These are phyloP conservation scores for Pythium sp. DNA, from an alignment of 352 stramenopile species.

Conservation along the genomic window DNA sequence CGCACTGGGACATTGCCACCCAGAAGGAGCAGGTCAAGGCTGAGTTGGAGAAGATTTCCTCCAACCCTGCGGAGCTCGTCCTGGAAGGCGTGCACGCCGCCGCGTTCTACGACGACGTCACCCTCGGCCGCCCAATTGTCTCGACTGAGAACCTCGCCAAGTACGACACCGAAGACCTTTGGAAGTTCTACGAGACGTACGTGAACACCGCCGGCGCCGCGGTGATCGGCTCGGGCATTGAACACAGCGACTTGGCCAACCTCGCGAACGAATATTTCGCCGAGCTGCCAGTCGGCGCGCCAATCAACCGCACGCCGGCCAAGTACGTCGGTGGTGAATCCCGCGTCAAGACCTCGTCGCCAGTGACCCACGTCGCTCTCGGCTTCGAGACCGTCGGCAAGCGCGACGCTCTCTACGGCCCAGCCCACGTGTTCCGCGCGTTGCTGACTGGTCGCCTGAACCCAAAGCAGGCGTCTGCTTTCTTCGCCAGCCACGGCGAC, in stretches of 20 bases:
- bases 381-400: slow-evolving; percentile 59
- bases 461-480: slow-evolving; percentile 58
- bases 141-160: slow-evolving; percentile 53
- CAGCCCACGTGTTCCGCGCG: slow-evolving; percentile 65
- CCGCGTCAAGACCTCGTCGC: slow-evolving; percentile 55
- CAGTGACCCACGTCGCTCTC: slow-evolving; percentile 72
- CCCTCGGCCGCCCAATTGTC: slow-evolving; percentile 55
- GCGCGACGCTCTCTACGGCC: slow-evolving; percentile 37
- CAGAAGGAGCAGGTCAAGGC: slow-evolving; percentile 67
- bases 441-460: slow-evolving; percentile 58
- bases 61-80: slow-evolving; percentile 44
- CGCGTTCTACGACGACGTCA: slow-evolving; percentile 79
- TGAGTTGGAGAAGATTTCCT: slow-evolving; percentile 44
- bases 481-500: slow-evolving; percentile 65
- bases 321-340: slow-evolving; percentile 81
- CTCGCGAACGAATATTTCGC: slow-evolving; percentile 70
- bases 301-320: slow-evolving; percentile 26
- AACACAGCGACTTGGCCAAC: slow-evolving; percentile 56
- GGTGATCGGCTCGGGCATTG: slow-evolving; percentile 59
- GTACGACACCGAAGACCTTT: slow-evolving; percentile 46
- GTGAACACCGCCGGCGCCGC: slow-evolving; percentile 60
- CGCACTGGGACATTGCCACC: slow-evolving; percentile 71
- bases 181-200: slow-evolving; percentile 64
- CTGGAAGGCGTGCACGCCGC: slow-evolving; percentile 64
- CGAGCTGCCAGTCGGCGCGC: slow-evolving; percentile 29